A percentile compares a stretch with the other conserved stretches of the same genome.
Conservation (phyloP, 2,329 filamentous ascomycete genomes). For the Apiospora arundinis region DNA sequence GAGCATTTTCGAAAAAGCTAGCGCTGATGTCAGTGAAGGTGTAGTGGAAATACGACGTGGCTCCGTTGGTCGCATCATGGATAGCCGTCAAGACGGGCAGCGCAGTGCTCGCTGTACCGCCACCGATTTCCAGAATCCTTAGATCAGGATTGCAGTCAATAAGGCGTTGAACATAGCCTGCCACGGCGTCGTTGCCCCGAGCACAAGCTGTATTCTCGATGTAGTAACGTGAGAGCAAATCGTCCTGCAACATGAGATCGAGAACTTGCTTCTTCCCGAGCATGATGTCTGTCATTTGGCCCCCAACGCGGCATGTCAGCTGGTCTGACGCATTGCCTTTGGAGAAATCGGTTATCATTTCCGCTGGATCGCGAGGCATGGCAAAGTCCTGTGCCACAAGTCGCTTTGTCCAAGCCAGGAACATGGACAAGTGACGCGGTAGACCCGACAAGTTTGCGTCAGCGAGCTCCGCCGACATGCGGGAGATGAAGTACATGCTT, state of each 20-base stretch:
- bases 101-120: slow-evolving; percentile 27
- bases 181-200: slow-evolving; percentile 23
- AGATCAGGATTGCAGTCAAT: slow-evolving; percentile 29
- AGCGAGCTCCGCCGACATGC: not conserved
- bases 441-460: not conserved
- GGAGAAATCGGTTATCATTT: not conserved
- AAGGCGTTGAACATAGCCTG: slow-evolving; percentile 23
- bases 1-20: slow-evolving; percentile 32
- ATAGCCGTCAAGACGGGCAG: slow-evolving; percentile 36
- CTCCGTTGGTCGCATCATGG: not conserved
- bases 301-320: not conserved
- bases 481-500: not conserved
- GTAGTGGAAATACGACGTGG: slow-evolving; percentile 25
- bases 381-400: not conserved
- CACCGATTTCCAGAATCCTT: slow-evolving; percentile 34
- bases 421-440: not conserved
- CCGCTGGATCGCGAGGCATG: not conserved
- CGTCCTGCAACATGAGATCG: not conserved
- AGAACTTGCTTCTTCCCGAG: not conserved
- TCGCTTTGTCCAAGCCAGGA: not conserved
- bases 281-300: not conserved
- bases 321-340: not conserved
- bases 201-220: too few relatives aligned
- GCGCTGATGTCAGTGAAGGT: slow-evolving; percentile 34
- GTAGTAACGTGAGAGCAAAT: slow-evolving; percentile 42